Evolutionary conservation across 208 protist genomes (phyloP).

Genomic region (Polymyxa betae): DNA sequence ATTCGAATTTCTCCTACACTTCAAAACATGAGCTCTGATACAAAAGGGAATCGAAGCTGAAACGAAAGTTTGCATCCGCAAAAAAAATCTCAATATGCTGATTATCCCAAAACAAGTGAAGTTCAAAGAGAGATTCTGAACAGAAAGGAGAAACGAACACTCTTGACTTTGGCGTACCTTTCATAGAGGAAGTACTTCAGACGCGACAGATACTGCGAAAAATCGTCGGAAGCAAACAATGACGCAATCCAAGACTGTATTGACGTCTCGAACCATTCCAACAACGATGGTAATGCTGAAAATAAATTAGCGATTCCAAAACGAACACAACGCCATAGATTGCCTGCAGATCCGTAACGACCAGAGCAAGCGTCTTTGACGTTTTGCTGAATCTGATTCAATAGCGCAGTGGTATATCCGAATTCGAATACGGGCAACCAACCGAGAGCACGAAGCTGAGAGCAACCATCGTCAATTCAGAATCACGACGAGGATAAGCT

Average conservation of each 20-base stretch:
- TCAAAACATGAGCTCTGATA: not conserved
- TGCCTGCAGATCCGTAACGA: not conserved
- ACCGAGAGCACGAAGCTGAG: not conserved
- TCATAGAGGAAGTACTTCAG: slow-evolving; percentile 36
- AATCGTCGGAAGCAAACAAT: not conserved
- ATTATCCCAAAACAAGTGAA: no score
- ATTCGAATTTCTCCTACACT: slow-evolving; percentile 31
- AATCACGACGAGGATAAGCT: not conserved
- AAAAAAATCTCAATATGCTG: no score
- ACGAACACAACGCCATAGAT: not conserved
- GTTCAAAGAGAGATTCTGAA: no score
- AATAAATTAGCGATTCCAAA: not conserved
- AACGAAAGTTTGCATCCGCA: slow-evolving; percentile 19
- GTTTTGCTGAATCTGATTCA: not conserved
- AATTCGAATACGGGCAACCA: slow-evolving; percentile 19
- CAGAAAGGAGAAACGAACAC: no score
- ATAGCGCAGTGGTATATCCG: not conserved
- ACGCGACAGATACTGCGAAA: not conserved
- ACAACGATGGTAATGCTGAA: not conserved
- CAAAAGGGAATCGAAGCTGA: not conserved
- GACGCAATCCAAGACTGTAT: not conserved
- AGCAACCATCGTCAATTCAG: no score
- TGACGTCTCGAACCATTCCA: slow-evolving; percentile 21
- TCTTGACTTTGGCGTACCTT: no score
- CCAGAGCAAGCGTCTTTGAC: not conserved